Percentiles rank a stretch among this genome's conserved stretches.
These are phyloP conservation scores for Ustilago esculenta DNA, from an alignment of 1,284 basidiomycete species.

Conservation along the genomic window DNA sequence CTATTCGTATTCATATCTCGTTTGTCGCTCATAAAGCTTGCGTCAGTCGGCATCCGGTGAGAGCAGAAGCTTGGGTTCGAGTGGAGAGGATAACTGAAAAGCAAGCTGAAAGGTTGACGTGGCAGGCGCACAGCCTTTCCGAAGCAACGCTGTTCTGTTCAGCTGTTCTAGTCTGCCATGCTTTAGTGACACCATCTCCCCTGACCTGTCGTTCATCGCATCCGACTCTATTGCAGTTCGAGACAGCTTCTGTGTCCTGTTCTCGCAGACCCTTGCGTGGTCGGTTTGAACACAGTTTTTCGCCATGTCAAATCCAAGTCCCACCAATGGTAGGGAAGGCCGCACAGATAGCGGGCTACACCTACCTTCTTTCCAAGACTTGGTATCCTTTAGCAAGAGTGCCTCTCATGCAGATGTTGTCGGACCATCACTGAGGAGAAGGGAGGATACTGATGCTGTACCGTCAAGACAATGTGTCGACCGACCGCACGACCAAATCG, in stretches of 20 bases:
- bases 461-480: too few species aligned
- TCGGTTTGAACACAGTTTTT: neutral
- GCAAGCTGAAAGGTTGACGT: neutral
- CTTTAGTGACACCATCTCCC: neutral
- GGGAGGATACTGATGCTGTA: neutral
- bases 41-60: constrained; percentile 10
- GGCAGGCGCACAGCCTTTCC: neutral
- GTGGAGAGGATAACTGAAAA: too few species aligned
- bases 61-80: neutral
- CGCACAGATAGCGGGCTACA: neutral
- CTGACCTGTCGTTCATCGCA: too few species aligned
- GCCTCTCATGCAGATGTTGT: neutral
- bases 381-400: constrained; percentile 13
- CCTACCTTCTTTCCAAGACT: constrained; percentile 25
- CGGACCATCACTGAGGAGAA: too few species aligned
- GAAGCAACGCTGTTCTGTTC: too few species aligned
- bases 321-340: neutral
- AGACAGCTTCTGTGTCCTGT: neutral
- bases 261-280: neutral
- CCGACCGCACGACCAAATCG: too few species aligned
- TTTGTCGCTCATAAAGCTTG: constrained; percentile 5
- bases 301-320: neutral
- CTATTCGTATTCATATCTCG: constrained; percentile 15
- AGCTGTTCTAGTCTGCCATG: too few species aligned
- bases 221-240: too few species aligned